A percentile compares a stretch with the other conserved stretches of the same genome.
Conservation (phyloP, 179 eudicot species). For the Patellifolia procumbens region DNA sequence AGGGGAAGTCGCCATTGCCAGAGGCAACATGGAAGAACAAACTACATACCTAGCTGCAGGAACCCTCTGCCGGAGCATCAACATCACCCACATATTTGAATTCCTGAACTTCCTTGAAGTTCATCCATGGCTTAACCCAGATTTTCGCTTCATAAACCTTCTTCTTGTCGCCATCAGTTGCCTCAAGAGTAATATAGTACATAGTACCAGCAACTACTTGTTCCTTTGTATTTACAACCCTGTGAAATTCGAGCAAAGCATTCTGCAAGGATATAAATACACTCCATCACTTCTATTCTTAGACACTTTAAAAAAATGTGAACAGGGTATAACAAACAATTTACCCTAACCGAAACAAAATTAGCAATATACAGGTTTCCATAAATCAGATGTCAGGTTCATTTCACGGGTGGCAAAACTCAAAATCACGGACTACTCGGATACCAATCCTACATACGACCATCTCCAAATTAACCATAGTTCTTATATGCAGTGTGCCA, state of each 20-base stretch:
- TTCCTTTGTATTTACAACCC: conserved; percentile 41
- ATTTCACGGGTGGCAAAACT: not conserved
- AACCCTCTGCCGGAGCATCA: conserved; percentile 33
- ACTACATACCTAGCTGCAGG: conserved; percentile 29
- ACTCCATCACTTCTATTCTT: not conserved
- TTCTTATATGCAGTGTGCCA: no score
- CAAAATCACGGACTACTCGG: not conserved
- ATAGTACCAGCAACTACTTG: conserved; percentile 48
- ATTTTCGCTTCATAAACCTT: conserved; percentile 51
- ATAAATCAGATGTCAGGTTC: not conserved
- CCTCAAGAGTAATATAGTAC: conserved; percentile 48
- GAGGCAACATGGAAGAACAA: not conserved
- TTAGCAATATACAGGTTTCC: not conserved
- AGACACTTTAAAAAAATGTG: not conserved
- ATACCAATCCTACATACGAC: not conserved
- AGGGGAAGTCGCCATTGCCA: not conserved
- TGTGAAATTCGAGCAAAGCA: conserved; percentile 41
- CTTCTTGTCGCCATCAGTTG: conserved; percentile 36
- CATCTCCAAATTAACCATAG: not conserved
- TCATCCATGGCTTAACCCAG: conserved; percentile 50
- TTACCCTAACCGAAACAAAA: not conserved
- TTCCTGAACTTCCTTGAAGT: conserved; percentile 50
- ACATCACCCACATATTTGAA: conserved; percentile 42
- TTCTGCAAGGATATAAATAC: conserved; percentile 31
- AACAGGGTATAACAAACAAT: not conserved